Percentiles rank a stretch among this genome's conserved stretches.
These are phyloP conservation scores for Dactylellina drechsleri DNA, from an alignment of 2,329 filamentous ascomycete species.

Conservation along the genomic window DNA sequence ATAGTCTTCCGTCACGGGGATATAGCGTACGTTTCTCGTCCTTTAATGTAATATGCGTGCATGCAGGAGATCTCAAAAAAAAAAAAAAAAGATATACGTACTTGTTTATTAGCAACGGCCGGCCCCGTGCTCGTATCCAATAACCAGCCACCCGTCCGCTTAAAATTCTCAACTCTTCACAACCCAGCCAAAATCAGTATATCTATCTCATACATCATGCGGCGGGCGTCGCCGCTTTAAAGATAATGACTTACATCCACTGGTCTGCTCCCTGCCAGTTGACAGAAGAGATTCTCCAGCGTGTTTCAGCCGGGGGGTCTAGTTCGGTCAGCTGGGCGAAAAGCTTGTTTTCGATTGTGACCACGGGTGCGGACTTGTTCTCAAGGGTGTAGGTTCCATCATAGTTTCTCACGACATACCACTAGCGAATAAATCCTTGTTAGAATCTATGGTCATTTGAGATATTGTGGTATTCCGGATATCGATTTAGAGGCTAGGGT, in stretches of 20 bases:
- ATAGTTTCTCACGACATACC: constrained; percentile 28
- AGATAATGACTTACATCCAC: constrained; percentile 18
- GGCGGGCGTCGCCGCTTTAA: too few relatives aligned
- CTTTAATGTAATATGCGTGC: too few relatives aligned
- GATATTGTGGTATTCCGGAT: not conserved
- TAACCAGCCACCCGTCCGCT: constrained; percentile 22
- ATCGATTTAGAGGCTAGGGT: not conserved
- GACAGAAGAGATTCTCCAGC: constrained; percentile 38
- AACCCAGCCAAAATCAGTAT: not conserved
- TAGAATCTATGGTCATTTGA: not conserved
- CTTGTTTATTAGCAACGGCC: constrained; percentile 22
- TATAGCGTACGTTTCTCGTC: too few relatives aligned
- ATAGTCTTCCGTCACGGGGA: too few relatives aligned
- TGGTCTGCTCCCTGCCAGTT: constrained; percentile 33
- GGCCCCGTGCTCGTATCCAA: not conserved
- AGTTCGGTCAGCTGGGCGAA: constrained; percentile 26
- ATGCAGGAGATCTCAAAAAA: not conserved
- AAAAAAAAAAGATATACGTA: constrained; percentile 10
- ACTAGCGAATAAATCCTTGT: constrained; percentile 5
- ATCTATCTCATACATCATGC: not conserved
- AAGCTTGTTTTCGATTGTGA: constrained; percentile 22
- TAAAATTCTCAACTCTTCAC: constrained; percentile 21
- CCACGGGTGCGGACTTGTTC: constrained; percentile 16
- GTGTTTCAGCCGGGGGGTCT: constrained; percentile 19
- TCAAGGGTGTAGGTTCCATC: constrained; percentile 43